Base-by-base conservation (phyloP, 2,329 filamentous ascomycete species). In the Paradendryphiella salina region DNA sequence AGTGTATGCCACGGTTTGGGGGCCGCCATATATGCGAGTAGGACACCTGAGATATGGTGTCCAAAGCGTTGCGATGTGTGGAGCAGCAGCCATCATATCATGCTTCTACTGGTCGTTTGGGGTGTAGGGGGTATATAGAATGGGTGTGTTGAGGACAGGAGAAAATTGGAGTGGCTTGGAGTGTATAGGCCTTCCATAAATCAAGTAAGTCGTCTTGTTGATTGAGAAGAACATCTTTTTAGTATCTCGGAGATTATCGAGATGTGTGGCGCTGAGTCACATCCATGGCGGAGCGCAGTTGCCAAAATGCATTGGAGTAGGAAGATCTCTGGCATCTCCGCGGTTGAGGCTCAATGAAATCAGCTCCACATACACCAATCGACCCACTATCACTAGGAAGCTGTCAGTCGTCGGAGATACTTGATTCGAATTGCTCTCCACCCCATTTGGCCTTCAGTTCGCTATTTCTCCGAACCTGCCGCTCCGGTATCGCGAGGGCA, bases 11-110 rank as follows among this genome's bases (percentile, higher is more conserved):
- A 80, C 58, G 59, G 70, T 4, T 53, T 67, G 4, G 39, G 51
- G 11, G 39, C 46, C n/a, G 21, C 33, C 23, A 35, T 46, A 21
- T 48, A 48, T 5, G 77, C 76, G 0, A 73, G 73, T 1, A 70
- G 71, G 54, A 60, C 79, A 15, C 77, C 78, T 0, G 78, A 80
- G 56, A 63, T 64, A 46, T 76, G 73, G 66, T 74, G 61, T 33
- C 76, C 74, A 3, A 64, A 68, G 8, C 65, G 46, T 1, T 80
- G 79, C 46, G 79, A 81, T 51, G 57, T 80, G 2, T 61, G 76
- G 10, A 77, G 78, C 0, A 72, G 75, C 1, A 78, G 75, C 49
- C 79, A 81, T 57, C 77, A 81, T 61, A 59, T 79, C n/a, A 76
- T 82, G 64, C 78, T 81, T 48, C 43, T 79, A 2, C 67, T 76